Conservation (phyloP, 345 rosid species). For the Iberis pinnata region DNA sequence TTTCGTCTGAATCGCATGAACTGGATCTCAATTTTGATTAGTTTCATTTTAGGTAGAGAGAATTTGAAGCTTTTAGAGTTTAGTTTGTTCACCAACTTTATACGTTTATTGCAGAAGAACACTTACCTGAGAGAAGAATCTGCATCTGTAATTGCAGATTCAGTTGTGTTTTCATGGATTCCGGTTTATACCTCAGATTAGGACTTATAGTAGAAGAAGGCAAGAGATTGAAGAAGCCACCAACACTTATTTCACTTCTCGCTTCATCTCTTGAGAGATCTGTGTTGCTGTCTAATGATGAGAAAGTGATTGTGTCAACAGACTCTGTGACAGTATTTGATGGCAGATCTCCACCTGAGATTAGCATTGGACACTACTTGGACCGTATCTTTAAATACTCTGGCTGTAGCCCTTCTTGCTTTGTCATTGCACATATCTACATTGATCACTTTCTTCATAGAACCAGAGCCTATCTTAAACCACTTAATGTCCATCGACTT, state of each 20-base stretch:
- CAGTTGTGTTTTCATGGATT: constrained; percentile 19
- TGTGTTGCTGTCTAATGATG: constrained; percentile 38
- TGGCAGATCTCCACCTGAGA: constrained; percentile 53
- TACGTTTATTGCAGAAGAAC: no score
- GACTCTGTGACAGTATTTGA: constrained; percentile 49
- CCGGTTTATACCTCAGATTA: constrained; percentile 41
- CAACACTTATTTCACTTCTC: constrained; percentile 45
- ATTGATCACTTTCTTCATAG: constrained; percentile 50
- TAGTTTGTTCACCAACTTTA: constrained; percentile 20
- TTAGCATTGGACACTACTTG: constrained; percentile 57
- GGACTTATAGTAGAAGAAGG: constrained; percentile 48
- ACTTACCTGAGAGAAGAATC: no score
- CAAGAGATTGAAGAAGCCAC: constrained; percentile 40
- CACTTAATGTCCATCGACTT: constrained; percentile 79
- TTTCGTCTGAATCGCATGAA: background rate
- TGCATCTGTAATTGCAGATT: background rate
- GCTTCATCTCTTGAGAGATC: constrained; percentile 59
- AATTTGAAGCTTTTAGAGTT: constrained; percentile 2
- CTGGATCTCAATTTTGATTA: background rate
- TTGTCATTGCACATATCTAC: constrained; percentile 64
- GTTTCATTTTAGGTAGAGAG: background rate
- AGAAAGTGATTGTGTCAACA: constrained; percentile 30
- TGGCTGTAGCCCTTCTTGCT: constrained; percentile 90
- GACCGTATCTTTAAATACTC: constrained; percentile 82
- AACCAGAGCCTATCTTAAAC: constrained; percentile 47